Base-by-base conservation (phyloP, 1,284 basidiomycete species). In the Sanghuangporus weigelae region DNA sequence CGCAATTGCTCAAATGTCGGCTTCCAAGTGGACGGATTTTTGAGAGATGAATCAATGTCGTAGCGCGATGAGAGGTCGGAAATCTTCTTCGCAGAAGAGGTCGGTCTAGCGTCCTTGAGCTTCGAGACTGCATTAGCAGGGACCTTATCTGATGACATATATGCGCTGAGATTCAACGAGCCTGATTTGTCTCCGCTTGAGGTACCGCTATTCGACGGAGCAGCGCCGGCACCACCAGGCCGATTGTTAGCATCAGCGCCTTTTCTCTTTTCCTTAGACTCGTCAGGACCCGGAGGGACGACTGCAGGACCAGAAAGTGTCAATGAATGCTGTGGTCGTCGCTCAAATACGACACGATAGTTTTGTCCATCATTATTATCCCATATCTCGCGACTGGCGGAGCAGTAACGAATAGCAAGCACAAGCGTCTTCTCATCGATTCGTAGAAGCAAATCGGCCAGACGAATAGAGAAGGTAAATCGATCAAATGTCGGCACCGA, bases 381-480 rank as follows among this genome's bases (percentile, higher is more conserved):
- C 96, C 96, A 98, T 64, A 91, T 85, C 71, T 91, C 87, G 61
- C 79, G 76, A 0, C 90, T 92, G 2, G 77, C 83, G 26, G 88
- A 85, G 12, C 81, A 81, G 73, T 95, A 98, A 57, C 92, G 80
- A 57, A 98, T 74, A 11, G 93, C 94, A 44, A 97, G 73, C 69
- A 89, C 84, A 71, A 98, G 81, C 57, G 86, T 91, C 82, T 95
- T 96, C 67, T 92, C 89, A 74, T 92, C 93, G 72, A 95, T 92
- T 59, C 84, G 83, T 60, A 79, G 76, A 64, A 85, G 75, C 46
- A 89, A 75, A 67, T 90, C 88, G 67, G 81, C 79, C n/a, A 90
- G 71, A 54, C 82, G 81, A 63, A 91, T 85, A n/a, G 73, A 74
- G 71, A 92, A 92, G 39, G 76, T 71, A 72, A 92, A 92, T 23